Conservation (phyloP, 2,329 filamentous ascomycete genomes). For the Alternaria burnsii region DNA sequence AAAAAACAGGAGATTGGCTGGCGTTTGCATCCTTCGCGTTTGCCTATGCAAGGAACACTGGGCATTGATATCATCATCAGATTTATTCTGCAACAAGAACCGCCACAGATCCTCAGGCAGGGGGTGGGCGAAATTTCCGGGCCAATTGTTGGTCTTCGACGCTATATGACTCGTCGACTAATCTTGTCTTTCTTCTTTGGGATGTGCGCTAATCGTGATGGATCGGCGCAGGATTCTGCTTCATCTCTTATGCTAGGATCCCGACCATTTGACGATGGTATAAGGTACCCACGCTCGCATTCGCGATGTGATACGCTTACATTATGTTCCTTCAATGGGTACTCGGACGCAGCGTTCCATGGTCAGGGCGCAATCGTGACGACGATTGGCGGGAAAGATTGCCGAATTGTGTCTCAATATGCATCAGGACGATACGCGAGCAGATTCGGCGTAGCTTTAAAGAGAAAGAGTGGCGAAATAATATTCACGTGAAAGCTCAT, state of each 20-base stretch:
- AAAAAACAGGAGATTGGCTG: neutral
- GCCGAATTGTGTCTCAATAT: neutral
- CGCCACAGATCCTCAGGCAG: neutral
- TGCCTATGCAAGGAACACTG: neutral
- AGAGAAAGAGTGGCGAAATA: neutral
- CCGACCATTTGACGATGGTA: constrained; percentile 2
- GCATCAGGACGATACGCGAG: neutral
- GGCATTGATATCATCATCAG: neutral
- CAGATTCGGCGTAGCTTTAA: neutral
- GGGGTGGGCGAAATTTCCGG: neutral
- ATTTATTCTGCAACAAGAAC: neutral
- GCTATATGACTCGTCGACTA: constrained; percentile 2
- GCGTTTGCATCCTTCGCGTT: neutral
- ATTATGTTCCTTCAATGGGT: constrained; percentile 6
- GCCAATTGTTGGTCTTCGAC: constrained; percentile 2
- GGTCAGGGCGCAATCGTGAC: neutral
- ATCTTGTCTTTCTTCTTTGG: neutral
- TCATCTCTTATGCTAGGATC: constrained; percentile 9
- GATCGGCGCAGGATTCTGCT: constrained; percentile 7
- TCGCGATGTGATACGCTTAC: neutral
- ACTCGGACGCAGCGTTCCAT: neutral
- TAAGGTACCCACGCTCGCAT: constrained; percentile 1
- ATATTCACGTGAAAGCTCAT: neutral
- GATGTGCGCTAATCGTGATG: neutral
- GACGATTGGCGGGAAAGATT: neutral